A percentile compares a stretch with the other conserved stretches of the same genome.
These are phyloP conservation scores for Zhuliangozyma parablackwelliae DNA, from an alignment of 1,139 yeast genomes.

Conservation along the genomic window DNA sequence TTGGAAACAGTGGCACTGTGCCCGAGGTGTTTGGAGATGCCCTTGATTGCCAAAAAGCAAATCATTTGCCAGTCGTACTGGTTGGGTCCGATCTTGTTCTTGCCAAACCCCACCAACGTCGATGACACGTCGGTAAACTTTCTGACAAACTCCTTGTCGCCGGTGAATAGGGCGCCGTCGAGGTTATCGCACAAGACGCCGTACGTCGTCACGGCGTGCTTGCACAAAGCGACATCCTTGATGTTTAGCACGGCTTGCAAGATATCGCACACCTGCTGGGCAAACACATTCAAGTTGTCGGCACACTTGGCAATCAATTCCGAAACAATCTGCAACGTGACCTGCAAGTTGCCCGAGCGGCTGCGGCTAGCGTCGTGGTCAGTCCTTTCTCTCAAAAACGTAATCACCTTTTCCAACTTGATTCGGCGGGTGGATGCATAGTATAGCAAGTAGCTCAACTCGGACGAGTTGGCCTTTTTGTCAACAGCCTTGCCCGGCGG, in stretches of 20 bases:
- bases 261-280: conserved; percentile 53
- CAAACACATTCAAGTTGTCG: conserved; percentile 81
- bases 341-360: conserved; percentile 75
- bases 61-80: conserved; percentile 47
- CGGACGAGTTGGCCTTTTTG: conserved; percentile 88
- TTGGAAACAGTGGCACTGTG: conserved; percentile 34
- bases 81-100: conserved; percentile 27
- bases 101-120: conserved; percentile 25
- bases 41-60: conserved; percentile 40
- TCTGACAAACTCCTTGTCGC: conserved; percentile 60
- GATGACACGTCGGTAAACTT: conserved; percentile 42
- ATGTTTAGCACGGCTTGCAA: conserved; percentile 41
- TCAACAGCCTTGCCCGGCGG: conserved; percentile 85
- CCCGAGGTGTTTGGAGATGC: conserved; percentile 42
- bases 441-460: conserved; percentile 79
- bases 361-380: conserved; percentile 50
- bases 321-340: conserved; percentile 66
- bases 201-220: conserved; percentile 49
- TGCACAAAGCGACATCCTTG: conserved; percentile 54
- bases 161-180: conserved; percentile 66
- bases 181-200: conserved; percentile 59
- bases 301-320: conserved; percentile 72
- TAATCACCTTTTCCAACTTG: conserved; percentile 81
- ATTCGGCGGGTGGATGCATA: conserved; percentile 90
- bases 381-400: conserved; percentile 64